Conservation (phyloP, 768 basidiomycete species). For the Rhodotorula babjevae region DNA sequence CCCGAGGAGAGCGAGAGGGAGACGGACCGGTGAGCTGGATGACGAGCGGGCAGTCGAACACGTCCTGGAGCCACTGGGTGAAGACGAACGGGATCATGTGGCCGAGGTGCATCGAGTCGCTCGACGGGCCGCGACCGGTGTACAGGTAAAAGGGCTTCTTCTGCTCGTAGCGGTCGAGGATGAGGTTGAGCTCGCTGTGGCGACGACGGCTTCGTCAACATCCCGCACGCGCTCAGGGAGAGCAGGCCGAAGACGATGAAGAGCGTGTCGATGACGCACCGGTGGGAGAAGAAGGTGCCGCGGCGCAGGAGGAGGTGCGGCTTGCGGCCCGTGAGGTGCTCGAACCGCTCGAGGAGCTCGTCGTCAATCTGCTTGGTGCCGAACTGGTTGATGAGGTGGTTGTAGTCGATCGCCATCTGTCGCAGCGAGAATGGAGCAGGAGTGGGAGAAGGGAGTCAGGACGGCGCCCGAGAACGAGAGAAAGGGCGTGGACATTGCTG, state of each 20-base stretch:
- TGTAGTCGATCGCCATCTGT: slow-evolving; percentile 79
- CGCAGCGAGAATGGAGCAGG: not conserved
- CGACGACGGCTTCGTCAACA: too few species aligned
- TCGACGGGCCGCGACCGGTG: slow-evolving; percentile 93
- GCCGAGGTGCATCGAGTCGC: slow-evolving; percentile 93
- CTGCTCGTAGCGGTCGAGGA: slow-evolving; percentile 91
- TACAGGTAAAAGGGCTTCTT: slow-evolving; percentile 97
- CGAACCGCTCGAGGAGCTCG: slow-evolving; percentile 77
- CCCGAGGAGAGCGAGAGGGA: not conserved
- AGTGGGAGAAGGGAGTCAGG: too few species aligned
- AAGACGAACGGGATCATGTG: slow-evolving; percentile 97
- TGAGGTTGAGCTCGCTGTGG: slow-evolving; percentile 79
- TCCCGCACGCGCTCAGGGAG: not conserved
- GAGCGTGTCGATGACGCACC: slow-evolving; percentile 62
- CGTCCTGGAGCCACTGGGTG: slow-evolving; percentile 98
- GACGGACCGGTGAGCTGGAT: slow-evolving; percentile 82
- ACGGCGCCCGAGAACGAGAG: not conserved
- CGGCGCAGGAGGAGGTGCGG: slow-evolving; percentile 84
- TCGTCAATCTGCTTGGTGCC: slow-evolving; percentile 77
- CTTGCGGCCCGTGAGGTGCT: slow-evolving; percentile 76
- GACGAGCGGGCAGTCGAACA: slow-evolving; percentile 89
- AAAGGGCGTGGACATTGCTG: not conserved
- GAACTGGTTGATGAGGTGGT: slow-evolving; percentile 89
- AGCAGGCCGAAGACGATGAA: not conserved
- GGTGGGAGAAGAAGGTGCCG: slow-evolving; percentile 96